phyloP scores from a whole-genome alignment of 495 filamentous ascomycete genomes.

The Glutinoglossum americanum region DNA sequence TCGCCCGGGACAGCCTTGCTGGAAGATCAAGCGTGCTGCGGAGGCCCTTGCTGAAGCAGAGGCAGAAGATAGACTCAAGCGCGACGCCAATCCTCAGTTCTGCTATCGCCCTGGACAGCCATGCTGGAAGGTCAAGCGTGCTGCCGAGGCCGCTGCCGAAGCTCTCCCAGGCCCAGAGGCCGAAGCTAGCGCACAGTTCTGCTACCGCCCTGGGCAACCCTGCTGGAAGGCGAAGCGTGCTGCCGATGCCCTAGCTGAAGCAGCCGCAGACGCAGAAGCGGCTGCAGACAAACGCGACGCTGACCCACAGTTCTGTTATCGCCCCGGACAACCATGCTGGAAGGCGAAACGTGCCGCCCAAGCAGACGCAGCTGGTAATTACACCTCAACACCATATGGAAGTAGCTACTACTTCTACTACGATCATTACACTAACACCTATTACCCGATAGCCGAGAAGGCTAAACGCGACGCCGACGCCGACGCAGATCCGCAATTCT shows the following conservation, averaged over 20 bases:
- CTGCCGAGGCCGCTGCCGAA: slow-evolving; percentile 21
- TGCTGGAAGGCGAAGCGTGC: slow-evolving; percentile 15
- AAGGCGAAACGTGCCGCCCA: slow-evolving; percentile 17
- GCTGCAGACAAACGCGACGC: neutral
- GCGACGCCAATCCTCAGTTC: slow-evolving; percentile 12
- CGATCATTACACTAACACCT: slow-evolving; percentile 13
- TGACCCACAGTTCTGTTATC: slow-evolving; percentile 11
- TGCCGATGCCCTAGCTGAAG: slow-evolving; percentile 13
- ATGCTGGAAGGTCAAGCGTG: slow-evolving; percentile 26
- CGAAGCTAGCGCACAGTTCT: slow-evolving; percentile 7
- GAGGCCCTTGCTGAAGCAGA: slow-evolving; percentile 27
- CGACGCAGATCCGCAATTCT: slow-evolving; percentile 8
- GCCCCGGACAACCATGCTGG: slow-evolving; percentile 8
- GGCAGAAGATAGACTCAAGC: slow-evolving; percentile 8
- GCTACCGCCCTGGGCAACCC: slow-evolving; percentile 6
- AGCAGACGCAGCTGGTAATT: slow-evolving; percentile 20
- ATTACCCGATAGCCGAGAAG: neutral
- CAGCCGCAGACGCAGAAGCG: slow-evolving; percentile 20
- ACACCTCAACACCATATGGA: slow-evolving; percentile 1
- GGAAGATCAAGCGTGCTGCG: slow-evolving; percentile 14
- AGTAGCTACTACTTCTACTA: neutral
- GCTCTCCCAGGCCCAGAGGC: slow-evolving; percentile 18
- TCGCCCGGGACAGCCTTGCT: slow-evolving; percentile 9
- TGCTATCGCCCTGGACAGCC: slow-evolving; percentile 21
- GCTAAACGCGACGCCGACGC: neutral